Evolutionary conservation across 352 stramenopile species (phyloP), one percentile per base, ranked within the genome.

Genomic region (Blastocystis sp.): DNA sequence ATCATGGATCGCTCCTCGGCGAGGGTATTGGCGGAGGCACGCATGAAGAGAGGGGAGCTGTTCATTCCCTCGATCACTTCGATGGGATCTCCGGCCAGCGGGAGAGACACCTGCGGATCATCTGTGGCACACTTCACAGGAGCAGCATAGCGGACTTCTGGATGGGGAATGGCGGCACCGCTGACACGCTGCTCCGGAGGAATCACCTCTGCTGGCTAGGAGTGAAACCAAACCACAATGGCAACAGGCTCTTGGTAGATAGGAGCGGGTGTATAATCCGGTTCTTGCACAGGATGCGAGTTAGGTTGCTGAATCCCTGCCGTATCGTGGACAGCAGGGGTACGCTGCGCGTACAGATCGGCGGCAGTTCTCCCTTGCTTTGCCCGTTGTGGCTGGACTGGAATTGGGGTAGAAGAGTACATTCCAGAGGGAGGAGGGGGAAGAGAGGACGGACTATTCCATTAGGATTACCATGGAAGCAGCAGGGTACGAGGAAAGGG

Each of bases 181-280:
- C 23, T 60, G 28, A 81, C n/a, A 64, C 71, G 71, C 71, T 81
- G 52, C 21, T 81, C 71, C 1, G 71, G 71, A 65, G 71, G 71
- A 21, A 81, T n/a, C 17, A 81, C 71, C 11, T 45, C 10, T 48
- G 71, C 19, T 52, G 38, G 40, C 71, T 81, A 40, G 2, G 45
- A 3, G 19, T 77, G 21, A 77, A 19, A 59, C n/a, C n/a, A 59
- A 34, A 14, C 34, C 17, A 2, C 19, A 21, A 61, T 21, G 28
- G 14, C 28, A 53, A 81, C 71, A 40, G 71, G 71, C 21, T 81
- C 71, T 21, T 81, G 71, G 60, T 81, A 81, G 56, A 81, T 81
- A 0, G 71, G 71, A 48, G 71, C 71, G n/a, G 71, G 71, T 23
- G 71, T 21, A 40, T 64, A 62, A 3, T 62, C 71, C 23, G 45